These are phyloP conservation scores for Boeremia exigua DNA, from an alignment of 2,329 filamentous ascomycete species.

Conservation along the genomic window DNA sequence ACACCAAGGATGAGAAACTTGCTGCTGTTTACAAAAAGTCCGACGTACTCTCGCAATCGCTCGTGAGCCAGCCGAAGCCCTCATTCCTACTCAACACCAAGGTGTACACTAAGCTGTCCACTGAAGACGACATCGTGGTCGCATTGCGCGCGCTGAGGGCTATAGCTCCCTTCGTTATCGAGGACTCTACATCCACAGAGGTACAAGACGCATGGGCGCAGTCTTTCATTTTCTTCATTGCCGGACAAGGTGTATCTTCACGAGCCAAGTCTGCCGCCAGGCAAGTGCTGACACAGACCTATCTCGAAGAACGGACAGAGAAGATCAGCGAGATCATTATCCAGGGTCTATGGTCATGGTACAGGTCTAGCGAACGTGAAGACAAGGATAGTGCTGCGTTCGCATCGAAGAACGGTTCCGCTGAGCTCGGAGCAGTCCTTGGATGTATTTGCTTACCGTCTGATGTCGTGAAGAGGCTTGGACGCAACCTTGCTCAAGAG, in stretches of 20 bases:
- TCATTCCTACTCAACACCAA: constrained; percentile 86
- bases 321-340: constrained; percentile 69
- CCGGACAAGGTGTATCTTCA: constrained; percentile 66
- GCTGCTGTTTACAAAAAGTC: constrained; percentile 66
- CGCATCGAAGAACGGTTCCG: constrained; percentile 67
- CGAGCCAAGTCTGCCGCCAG: constrained; percentile 69
- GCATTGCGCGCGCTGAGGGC: constrained; percentile 72
- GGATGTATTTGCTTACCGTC: constrained; percentile 68
- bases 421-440: constrained; percentile 67
- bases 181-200: constrained; percentile 52
- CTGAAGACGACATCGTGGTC: constrained; percentile 80
- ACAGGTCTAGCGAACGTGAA: constrained; percentile 68
- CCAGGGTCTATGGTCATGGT: constrained; percentile 80
- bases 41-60: constrained; percentile 67
- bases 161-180: constrained; percentile 62
- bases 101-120: constrained; percentile 79
- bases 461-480: constrained; percentile 57
- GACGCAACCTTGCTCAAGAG: constrained; percentile 54
- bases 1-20: constrained; percentile 63
- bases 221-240: constrained; percentile 79
- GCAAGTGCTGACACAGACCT: constrained; percentile 67
- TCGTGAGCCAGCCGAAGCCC: constrained; percentile 77
- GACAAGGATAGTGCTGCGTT: constrained; percentile 79
- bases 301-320: constrained; percentile 62
- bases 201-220: constrained; percentile 80